Conservation (phyloP, 2,329 filamentous ascomycete genomes). For the Juglanconis sp. region DNA sequence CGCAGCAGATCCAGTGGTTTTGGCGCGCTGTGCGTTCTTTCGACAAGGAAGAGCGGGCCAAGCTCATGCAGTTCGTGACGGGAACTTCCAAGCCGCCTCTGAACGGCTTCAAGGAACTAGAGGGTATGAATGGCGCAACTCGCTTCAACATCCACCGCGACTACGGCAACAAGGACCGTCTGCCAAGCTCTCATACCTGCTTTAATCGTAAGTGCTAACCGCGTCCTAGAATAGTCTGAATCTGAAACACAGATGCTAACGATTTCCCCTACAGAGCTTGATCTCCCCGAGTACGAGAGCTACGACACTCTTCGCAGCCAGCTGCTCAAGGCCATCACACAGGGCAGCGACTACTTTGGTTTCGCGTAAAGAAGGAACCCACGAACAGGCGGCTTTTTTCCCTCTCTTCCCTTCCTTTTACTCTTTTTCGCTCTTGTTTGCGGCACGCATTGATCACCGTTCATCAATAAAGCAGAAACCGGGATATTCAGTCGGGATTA, state of each 20-base stretch:
- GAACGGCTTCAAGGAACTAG: slow-evolving; percentile 97
- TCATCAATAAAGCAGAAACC: background rate
- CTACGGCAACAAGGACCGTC: slow-evolving; percentile 91
- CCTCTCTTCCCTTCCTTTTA: too few species aligned
- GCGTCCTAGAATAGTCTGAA: background rate
- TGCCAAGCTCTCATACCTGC: slow-evolving; percentile 96
- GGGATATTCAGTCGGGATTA: slow-evolving; percentile 8
- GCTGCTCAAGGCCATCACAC: slow-evolving; percentile 93
- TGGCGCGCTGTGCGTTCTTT: slow-evolving; percentile 97
- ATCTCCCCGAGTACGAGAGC: slow-evolving; percentile 95
- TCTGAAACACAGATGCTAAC: slow-evolving; percentile 5
- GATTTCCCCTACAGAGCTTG: slow-evolving; percentile 65
- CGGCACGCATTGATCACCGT: background rate
- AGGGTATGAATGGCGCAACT: slow-evolving; percentile 98
- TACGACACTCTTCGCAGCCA: slow-evolving; percentile 88
- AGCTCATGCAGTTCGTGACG: slow-evolving; percentile 95
- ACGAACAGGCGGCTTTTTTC: background rate
- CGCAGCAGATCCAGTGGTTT: slow-evolving; percentile 98
- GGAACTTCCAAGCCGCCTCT: slow-evolving; percentile 98
- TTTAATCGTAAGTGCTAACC: slow-evolving; percentile 82
- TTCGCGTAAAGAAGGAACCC: slow-evolving; percentile 67
- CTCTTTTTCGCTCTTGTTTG: background rate
- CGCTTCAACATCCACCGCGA: slow-evolving; percentile 99
- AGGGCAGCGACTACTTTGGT: slow-evolving; percentile 94
- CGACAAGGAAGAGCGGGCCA: slow-evolving; percentile 97